Evolutionary conservation across 1,284 basidiomycete genomes (phyloP), one percentile per base, ranked within the genome.

Genomic region (Schizophyllum amplum): DNA sequence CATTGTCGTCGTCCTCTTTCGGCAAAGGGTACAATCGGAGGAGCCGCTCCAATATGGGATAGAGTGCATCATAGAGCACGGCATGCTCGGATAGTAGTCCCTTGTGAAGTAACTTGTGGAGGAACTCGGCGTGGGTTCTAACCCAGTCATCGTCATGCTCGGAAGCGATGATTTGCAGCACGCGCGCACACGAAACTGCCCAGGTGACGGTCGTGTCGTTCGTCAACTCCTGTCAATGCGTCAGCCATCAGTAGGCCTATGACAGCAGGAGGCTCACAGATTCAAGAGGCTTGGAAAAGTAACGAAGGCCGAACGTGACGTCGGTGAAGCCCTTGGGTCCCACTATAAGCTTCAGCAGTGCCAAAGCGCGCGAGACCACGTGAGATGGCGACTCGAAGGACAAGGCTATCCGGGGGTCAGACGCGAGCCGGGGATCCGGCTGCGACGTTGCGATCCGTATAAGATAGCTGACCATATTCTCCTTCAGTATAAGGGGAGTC

Each of bases 381-480:
- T 83, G 82, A 15, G 81, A 75, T 24, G 84, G 76, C 4, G 81
- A 76, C 56, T 98, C 94, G 51, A 83, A 78, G 4, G 84, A 80
- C 22, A 86, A 79, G 33, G 33, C 33, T 9, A 42, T 42, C 13
- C 33, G 33, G 33, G 33, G 33, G 33, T 42, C 33, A 13, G 33
- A 9, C 11, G 17, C 33, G 13, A 42, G 33, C 17, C 33, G 33
- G 13, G 33, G 33, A 42, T 42, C 33, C 7, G 33, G 33, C 7
- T 42, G 33, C 3, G 33, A 42, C n/a, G 92, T 87, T 4, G 83
- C 86, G 55, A 98, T 81, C 54, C 95, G 87, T 22, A 99, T 87
- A 24, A 99, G 80, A 71, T 95, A 97, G 71, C 92, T 95, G 61
- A 98, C 88, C 71, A 97, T 87, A 60, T 86, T 88, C 71, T 98